Evolutionary conservation across 2,329 filamentous ascomycete species (phyloP).

Genomic region (Fusarium nygamai): DNA sequence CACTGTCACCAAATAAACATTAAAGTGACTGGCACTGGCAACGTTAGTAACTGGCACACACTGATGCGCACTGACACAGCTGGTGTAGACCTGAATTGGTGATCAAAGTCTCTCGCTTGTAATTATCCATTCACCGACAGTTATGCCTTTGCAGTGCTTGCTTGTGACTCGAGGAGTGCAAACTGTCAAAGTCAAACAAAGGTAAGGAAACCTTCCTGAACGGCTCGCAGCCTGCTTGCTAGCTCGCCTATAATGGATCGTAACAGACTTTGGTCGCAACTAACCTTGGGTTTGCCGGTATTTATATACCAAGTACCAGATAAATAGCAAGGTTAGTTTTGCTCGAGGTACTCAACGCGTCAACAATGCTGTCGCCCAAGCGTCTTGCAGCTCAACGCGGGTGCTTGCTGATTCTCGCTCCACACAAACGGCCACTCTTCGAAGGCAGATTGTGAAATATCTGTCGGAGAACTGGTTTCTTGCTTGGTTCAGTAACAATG

Average conservation of each 20-base stretch:
- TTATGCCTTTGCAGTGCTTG: not conserved
- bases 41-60: not conserved
- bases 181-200: not conserved
- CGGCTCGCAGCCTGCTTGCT: not conserved
- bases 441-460: constrained; percentile 2
- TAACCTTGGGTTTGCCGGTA: not conserved
- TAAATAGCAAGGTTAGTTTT: not conserved
- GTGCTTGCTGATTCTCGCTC: constrained; percentile 35
- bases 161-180: not conserved
- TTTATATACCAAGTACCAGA: not conserved
- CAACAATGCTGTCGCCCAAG: constrained; percentile 11
- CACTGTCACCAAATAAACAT: not conserved
- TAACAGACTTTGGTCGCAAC: not conserved
- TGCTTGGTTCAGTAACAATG: not conserved
- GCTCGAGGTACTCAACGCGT: not conserved
- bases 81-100: not conserved
- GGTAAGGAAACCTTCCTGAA: not conserved
- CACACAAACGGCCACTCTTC: constrained; percentile 23
- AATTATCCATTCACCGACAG: not conserved
- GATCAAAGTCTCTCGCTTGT: not conserved
- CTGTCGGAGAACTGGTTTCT: not conserved
- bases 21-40: not conserved
- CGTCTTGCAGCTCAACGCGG: constrained; percentile 12
- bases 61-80: constrained; percentile 7
- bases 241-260: not conserved